Evolutionary conservation across 306 rosid species (phyloP), one percentile per base, ranked within the genome.

Genomic region (Prunus mongolica): DNA sequence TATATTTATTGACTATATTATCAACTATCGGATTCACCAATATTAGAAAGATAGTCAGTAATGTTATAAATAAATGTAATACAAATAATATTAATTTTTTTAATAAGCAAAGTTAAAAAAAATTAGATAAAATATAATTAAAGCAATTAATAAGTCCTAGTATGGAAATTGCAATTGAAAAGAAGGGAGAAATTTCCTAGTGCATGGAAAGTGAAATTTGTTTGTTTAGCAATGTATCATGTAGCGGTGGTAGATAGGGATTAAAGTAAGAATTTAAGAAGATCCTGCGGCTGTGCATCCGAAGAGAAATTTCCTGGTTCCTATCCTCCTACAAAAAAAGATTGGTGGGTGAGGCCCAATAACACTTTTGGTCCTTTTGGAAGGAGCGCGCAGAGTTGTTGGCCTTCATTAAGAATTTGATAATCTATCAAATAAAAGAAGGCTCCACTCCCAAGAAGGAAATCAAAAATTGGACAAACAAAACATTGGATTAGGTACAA

Each of bases 11-110:
- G 2, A 34, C 0, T 34, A 1, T 0, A 34, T 34, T 34, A 0
- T 0, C 6, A 0, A 34, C 0, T 5, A 32, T 5, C 0, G 8
- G 1, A 0, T 1, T 32, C 7, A 34, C 0, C 2, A 1, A 7
- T 5, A 5, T 34, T 6, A 6, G 2, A 34, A 34, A 34, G 1
- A 2, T 34, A 1, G 8, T 34, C 8, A 1, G 8, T 0, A 34
- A 34, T 34, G 8, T 34, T 34, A 34, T 6, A 6, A 34, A 34
- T 34, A 34, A 34, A 34, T 34, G 41, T 34, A 1, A 34, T 5
- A 34, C 8, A 34, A 6, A 34, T 34, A 34, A 0, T 0, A 34
- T 34, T 34, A 34, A 34, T 34, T 1, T 34, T 30, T 30, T 34
- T 5, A 32, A 5, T 32, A 32, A 32, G 38, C 8, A 34, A 34